These are phyloP conservation scores for Durio zibethinus DNA, from an alignment of 345 rosid species.

Conservation along the genomic window DNA sequence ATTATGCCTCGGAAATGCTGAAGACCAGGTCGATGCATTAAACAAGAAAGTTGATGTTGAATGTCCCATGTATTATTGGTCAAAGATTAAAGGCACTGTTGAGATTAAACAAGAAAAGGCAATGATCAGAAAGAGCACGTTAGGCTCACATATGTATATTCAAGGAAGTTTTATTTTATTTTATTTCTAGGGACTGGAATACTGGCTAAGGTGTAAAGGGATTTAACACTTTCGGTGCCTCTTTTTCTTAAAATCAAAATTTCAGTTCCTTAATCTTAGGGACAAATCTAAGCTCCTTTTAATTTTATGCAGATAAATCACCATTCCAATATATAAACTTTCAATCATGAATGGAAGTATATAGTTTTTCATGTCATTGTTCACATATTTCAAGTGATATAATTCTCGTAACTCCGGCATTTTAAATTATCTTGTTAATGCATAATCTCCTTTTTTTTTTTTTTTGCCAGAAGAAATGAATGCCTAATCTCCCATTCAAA, in stretches of 20 bases:
- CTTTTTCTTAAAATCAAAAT: neutral
- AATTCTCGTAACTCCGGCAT: neutral
- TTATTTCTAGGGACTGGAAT: neutral
- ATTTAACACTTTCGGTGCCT: slow-evolving; percentile 28
- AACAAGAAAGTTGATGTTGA: too few relatives aligned
- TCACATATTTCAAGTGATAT: neutral
- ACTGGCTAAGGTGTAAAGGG: slow-evolving; percentile 23
- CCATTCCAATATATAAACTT: too few relatives aligned
- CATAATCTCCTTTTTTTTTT: too few relatives aligned
- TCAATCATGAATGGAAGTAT: neutral
- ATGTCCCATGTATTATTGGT: neutral
- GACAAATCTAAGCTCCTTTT: neutral
- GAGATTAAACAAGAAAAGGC: neutral
- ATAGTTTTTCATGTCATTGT: too few relatives aligned
- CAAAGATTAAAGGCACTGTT: neutral
- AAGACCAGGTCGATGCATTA: too few relatives aligned
- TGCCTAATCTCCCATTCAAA: too few relatives aligned
- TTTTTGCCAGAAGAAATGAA: too few relatives aligned
- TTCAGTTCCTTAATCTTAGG: neutral
- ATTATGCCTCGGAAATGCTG: too few relatives aligned
- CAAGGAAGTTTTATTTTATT: neutral
- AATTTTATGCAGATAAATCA: neutral
- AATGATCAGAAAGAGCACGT: neutral
- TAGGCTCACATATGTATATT: too few relatives aligned
- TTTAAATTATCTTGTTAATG: too few relatives aligned